Evolutionary conservation across 768 basidiomycete genomes (phyloP).

Genomic region (Holtermannia corniformis): DNA sequence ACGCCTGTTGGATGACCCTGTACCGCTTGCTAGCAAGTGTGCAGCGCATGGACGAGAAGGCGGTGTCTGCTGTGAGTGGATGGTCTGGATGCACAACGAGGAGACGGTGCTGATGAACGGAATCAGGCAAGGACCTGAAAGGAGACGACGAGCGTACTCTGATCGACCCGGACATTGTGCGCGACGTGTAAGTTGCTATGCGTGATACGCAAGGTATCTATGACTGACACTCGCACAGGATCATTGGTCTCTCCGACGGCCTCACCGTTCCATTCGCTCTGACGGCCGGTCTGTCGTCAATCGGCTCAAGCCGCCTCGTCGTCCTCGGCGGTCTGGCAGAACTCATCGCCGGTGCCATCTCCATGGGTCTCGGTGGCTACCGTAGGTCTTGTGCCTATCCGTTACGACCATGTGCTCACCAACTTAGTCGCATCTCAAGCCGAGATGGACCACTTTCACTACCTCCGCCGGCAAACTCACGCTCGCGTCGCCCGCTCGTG

Average conservation of each 20-base stretch:
- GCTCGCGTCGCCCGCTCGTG: slow-evolving; percentile 81
- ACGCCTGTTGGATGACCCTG: slow-evolving; percentile 8
- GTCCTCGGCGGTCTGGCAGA: slow-evolving; percentile 91
- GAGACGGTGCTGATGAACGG: background rate
- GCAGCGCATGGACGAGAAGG: slow-evolving; percentile 12
- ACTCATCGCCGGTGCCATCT: slow-evolving; percentile 89
- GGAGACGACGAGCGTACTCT: slow-evolving; percentile 34
- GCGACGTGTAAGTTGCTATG: slow-evolving; percentile 30
- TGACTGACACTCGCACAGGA: slow-evolving; percentile 11
- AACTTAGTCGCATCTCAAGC: slow-evolving; percentile 72
- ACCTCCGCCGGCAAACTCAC: slow-evolving; percentile 61
- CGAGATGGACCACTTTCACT: slow-evolving; percentile 89
- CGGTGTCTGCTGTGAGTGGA: slow-evolving; percentile 16
- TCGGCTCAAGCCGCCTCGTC: slow-evolving; percentile 78
- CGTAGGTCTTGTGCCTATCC: slow-evolving; percentile 36
- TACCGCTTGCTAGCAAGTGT: slow-evolving; percentile 20
- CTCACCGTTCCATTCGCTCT: slow-evolving; percentile 41
- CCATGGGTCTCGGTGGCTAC: slow-evolving; percentile 98
- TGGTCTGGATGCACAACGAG: background rate
- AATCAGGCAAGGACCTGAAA: slow-evolving; percentile 19
- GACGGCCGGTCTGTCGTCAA: slow-evolving; percentile 54
- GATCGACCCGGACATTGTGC: slow-evolving; percentile 31
- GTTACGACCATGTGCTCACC: too few relatives aligned
- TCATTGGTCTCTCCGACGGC: slow-evolving; percentile 40
- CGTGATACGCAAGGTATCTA: background rate